phyloP scores from a whole-genome alignment of 768 basidiomycete genomes.

The Cystobasidium onofrii region DNA sequence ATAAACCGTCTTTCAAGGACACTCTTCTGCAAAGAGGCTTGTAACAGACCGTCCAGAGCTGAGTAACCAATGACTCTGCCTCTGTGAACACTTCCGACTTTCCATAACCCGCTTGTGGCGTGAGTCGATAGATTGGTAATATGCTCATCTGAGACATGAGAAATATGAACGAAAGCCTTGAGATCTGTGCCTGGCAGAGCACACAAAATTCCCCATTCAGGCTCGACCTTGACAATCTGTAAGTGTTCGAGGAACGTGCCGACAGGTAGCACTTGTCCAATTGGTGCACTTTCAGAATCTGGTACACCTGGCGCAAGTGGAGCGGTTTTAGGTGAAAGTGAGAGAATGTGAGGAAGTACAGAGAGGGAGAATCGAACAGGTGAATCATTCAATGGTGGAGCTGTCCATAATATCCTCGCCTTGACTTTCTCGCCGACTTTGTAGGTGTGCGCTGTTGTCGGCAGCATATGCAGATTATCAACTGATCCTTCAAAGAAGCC shows the following conservation, averaged over 20 bases:
- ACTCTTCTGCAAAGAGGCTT: conserved; percentile 74
- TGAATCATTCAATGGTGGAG: conserved; percentile 38
- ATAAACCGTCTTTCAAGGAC: conserved; percentile 78
- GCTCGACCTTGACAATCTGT: conserved; percentile 64
- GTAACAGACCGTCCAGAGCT: conserved; percentile 74
- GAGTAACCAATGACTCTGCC: conserved; percentile 83
- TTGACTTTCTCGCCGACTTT: conserved; percentile 56
- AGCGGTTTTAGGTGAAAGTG: conserved; percentile 46
- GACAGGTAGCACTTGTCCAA: conserved; percentile 61
- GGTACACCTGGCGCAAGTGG: conserved; percentile 40
- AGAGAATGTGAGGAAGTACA: conserved; percentile 62
- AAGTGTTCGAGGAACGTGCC: conserved; percentile 65
- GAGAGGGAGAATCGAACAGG: conserved; percentile 80
- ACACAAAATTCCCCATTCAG: conserved; percentile 71
- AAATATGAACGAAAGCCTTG: conserved; percentile 83
- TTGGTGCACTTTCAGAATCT: conserved; percentile 36
- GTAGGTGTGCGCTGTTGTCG: conserved; percentile 46
- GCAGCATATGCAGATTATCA: conserved; percentile 65
- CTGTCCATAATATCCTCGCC: conserved; percentile 62
- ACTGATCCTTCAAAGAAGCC: conserved; percentile 88
- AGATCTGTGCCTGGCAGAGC: conserved; percentile 51
- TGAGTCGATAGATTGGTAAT: conserved; percentile 57
- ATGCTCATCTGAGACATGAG: conserved; percentile 84
- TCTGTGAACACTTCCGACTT: conserved; percentile 64
- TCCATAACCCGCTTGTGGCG: conserved; percentile 66